Base-by-base conservation (phyloP, 495 filamentous ascomycete genomes). In the Podospora comata region DNA sequence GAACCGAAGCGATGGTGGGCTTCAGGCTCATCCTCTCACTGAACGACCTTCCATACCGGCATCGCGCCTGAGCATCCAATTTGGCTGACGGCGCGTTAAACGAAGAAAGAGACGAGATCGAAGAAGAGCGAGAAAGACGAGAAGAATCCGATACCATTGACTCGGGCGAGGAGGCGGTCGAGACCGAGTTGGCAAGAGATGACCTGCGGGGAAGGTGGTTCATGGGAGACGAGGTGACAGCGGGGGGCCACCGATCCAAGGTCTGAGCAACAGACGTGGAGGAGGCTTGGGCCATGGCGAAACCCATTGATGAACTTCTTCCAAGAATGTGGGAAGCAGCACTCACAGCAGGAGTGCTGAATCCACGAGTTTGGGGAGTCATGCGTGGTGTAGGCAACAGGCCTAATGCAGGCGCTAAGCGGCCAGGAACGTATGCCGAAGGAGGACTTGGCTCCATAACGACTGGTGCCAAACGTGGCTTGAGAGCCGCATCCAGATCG, bases 271-370 rank as follows among this genome's bases (percentile, higher is more conserved):
- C 82, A 65, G 83, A 86, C 64, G 84, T 76, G 72, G 82, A 89
- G 66, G 92, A 88, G 28, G 85, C 89, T 73, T 93, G 90, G 3
- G 88, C 86, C 89, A 97, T 92, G 44, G 91, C 93, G 64, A 87
- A 83, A 71, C 88, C 83, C 87, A 96, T 94, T 19, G 92, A 91
- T 4, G 87, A 84, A 67, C 75, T 71, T 67, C 78, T 80, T 23
- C 76, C 75, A 60, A 84, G 80, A 79, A 87, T 73, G 82, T 82
- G 77, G 78, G 83, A 76, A 74, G 81, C 82, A 79, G 85, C 83
- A 90, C 91, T 90, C 91, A 84, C 94, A 81, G 94, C 93, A 91
- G 94, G 94, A 90, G 94, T 96, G 81, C 82, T 86, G 74, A 88
- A 88, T 77, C 86, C 85, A 70, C 85, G 85, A 44, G 85, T 83